Evolutionary conservation across 108 stramenopile genomes (phyloP).

Genomic region (Cyclotella atomus): DNA sequence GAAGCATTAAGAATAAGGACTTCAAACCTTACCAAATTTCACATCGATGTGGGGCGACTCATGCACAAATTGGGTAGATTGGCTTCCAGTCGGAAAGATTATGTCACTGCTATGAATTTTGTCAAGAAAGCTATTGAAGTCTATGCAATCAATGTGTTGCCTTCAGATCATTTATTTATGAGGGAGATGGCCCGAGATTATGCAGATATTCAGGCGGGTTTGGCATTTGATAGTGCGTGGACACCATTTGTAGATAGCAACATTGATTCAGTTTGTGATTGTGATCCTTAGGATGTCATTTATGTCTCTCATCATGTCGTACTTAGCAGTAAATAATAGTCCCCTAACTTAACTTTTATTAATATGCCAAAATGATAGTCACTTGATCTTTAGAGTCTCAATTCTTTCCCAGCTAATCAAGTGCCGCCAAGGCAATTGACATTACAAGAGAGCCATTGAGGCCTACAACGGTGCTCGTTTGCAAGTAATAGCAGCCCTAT

Average conservation of each 20-base stretch:
- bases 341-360: not conserved
- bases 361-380: too few species aligned
- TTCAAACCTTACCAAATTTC: slow-evolving; percentile 53
- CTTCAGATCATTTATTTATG: slow-evolving; percentile 72
- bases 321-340: not conserved
- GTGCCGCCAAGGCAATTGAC: too few species aligned
- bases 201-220: slow-evolving; percentile 80
- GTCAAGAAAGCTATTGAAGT: slow-evolving; percentile 64
- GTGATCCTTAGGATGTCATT: not conserved
- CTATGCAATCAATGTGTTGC: slow-evolving; percentile 71
- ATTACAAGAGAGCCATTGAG: too few species aligned
- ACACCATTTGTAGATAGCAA: not conserved
- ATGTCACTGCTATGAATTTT: slow-evolving; percentile 58
- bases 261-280: slow-evolving; percentile 4
- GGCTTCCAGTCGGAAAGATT: slow-evolving; percentile 54
- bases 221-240: slow-evolving; percentile 44
- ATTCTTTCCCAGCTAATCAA: too few species aligned
- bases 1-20: slow-evolving; percentile 72
- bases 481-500: not conserved
- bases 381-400: too few species aligned
- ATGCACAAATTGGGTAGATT: slow-evolving; percentile 86
- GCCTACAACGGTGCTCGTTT: too few species aligned
- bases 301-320: not conserved
- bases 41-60: slow-evolving; percentile 75
- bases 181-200: slow-evolving; percentile 75